These are phyloP conservation scores for Magnolia kwangsiensis DNA, from an alignment of 164 flowering plant species.

Conservation along the genomic window DNA sequence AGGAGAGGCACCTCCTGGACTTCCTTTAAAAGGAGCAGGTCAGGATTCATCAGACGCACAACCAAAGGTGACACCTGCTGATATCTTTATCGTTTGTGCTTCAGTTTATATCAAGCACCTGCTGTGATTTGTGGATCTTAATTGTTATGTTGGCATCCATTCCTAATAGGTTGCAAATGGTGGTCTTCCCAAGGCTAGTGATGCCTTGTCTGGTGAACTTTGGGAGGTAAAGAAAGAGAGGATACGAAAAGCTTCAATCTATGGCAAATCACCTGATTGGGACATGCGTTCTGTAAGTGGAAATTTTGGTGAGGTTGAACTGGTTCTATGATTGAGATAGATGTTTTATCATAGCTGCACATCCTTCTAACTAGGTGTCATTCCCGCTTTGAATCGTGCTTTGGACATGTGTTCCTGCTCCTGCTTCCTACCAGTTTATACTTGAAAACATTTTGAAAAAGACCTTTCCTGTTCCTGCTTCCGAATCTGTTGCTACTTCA, in stretches of 20 bases:
- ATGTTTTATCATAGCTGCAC: background rate
- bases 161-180: constrained; percentile 60
- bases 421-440: too few species aligned
- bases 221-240: constrained; percentile 91
- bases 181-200: constrained; percentile 66
- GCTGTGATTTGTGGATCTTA: background rate
- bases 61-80: constrained; percentile 46
- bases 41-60: constrained; percentile 86
- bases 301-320: background rate
- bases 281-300: constrained; percentile 94
- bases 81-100: background rate
- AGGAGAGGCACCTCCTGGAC: constrained; percentile 99
- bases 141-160: background rate
- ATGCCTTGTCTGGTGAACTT: constrained; percentile 94
- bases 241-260: constrained; percentile 64
- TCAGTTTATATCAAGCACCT: background rate
- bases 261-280: constrained; percentile 92
- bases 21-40: constrained; percentile 92
- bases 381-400: background rate
- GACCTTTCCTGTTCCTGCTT: too few species aligned
- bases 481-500: too few species aligned
- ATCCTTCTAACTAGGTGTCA: background rate
- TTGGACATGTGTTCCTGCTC: background rate
- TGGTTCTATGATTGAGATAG: background rate
- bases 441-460: too few species aligned